phyloP scores from a whole-genome alignment of 163 green algal species.

The Dunaliella salina region DNA sequence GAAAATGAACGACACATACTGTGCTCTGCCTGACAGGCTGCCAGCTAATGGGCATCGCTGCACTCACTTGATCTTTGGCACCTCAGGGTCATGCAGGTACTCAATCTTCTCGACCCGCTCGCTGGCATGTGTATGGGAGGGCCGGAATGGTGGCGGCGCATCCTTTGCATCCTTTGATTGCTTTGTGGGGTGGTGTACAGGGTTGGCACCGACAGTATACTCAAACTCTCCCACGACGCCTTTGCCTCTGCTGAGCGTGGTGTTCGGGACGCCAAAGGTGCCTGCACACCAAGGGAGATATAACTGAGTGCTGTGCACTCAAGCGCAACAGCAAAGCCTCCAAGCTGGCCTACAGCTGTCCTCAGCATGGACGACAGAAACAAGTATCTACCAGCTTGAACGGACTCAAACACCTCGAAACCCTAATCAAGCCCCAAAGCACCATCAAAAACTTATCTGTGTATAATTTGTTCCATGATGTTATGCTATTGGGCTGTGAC shows the following conservation, averaged over 20 bases:
- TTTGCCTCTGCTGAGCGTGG: slow-evolving; percentile 43
- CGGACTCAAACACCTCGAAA: no score
- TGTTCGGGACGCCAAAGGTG: slow-evolving; percentile 38
- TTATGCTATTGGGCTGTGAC: no score
- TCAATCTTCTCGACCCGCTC: slow-evolving; percentile 26
- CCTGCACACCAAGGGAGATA: background rate
- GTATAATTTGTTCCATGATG: no score
- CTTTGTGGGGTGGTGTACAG: background rate
- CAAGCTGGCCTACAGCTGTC: no score
- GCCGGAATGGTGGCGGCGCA: slow-evolving; percentile 25
- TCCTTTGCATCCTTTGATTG: background rate
- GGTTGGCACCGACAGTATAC: slow-evolving; percentile 22
- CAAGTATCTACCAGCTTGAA: no score
- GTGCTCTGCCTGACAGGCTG: no score
- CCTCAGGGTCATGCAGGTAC: slow-evolving; percentile 44
- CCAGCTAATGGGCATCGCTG: background rate
- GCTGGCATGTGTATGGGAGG: slow-evolving; percentile 18
- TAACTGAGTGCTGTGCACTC: no score
- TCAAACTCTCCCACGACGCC: slow-evolving; percentile 42
- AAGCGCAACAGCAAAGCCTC: no score
- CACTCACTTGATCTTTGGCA: slow-evolving; percentile 17
- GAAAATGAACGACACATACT: no score
- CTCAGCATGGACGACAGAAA: no score
- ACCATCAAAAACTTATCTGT: no score
- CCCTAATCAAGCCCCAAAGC: no score